Base-by-base conservation (phyloP, 495 filamentous ascomycete genomes). In the Aspergillus leporis region DNA sequence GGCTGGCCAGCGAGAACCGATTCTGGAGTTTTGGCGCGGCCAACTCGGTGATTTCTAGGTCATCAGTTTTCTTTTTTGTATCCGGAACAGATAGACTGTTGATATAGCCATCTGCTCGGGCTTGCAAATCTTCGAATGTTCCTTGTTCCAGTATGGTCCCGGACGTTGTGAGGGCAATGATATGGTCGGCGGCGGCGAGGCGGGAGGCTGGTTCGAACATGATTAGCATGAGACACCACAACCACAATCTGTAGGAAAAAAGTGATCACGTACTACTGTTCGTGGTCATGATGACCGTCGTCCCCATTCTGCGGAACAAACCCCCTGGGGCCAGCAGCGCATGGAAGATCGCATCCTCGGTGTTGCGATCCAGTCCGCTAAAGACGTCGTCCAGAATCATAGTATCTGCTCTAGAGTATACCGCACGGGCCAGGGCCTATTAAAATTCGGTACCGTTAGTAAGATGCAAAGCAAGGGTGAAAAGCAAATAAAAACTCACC, bases 361-460 rank as follows among this genome's bases (percentile, higher is more conserved):
- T 85, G n/a, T 72, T 68, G 0, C 69, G 63, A 61, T 86, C 83
- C 6, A 85, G 67, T 0, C 75, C 81, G 51, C 74, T 83, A 18
- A 86, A 73, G 8, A 81, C 68, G 57, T 86, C 78, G 54, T 82
- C 81, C 1, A 83, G 63, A 9, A 84, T 63, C 14, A 79, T 46
- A 7, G 82, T 55, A n/a, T 71, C 58, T 8, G 69, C 60, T 13
- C 74, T 49, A 1, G 78, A 50, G 61, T 85, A 84, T 4, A 81
- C 59, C 25, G 76, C 78, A 41, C 82, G 36, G 10, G 36, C 36
- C 9, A 40, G 16, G 36, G 12, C 36, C 36, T 40, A 9, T 3
- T 28, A 6, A 28, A 6, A 28, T 3, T 28, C 6, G 6, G 25
- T 28, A 3, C 25, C 6, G 25, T 28, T 28, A 3, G 3, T 28